phyloP scores from a whole-genome alignment of 805 yeast genomes.

The Candida vartiovaarae region DNA sequence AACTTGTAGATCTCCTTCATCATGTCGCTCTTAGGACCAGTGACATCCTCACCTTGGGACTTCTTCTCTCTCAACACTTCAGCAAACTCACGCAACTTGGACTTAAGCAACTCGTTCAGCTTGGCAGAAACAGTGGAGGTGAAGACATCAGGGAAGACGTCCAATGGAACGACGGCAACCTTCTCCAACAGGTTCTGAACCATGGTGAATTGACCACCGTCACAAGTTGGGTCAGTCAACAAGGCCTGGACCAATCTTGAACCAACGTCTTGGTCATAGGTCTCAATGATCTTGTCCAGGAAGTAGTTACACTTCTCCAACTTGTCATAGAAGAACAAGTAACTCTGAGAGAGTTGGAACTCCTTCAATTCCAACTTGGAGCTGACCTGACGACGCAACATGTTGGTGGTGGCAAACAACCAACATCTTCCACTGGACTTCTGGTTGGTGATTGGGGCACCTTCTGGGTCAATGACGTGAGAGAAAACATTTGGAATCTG shows the following conservation, averaged over 20 bases:
- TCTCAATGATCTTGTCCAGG: conserved; percentile 67
- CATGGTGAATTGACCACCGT: conserved; percentile 90
- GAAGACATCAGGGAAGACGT: conserved; percentile 62
- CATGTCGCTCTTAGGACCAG: conserved; percentile 37
- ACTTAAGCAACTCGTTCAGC: conserved; percentile 56
- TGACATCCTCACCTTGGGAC: conserved; percentile 9
- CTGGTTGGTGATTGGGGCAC: conserved; percentile 65
- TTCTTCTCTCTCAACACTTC: conserved; percentile 45
- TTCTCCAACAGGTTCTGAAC: conserved; percentile 67
- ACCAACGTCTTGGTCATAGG: conserved; percentile 57
- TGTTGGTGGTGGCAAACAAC: conserved; percentile 80
- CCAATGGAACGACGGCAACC: conserved; percentile 76
- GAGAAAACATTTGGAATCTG: conserved; percentile 19
- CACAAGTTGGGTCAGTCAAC: conserved; percentile 59
- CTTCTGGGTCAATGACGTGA: conserved; percentile 36
- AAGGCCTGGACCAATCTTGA: conserved; percentile 65
- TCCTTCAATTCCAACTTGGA: conserved; percentile 54
- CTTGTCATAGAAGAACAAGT: conserved; percentile 78
- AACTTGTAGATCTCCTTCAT: conserved; percentile 59
- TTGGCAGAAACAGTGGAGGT: conserved; percentile 40
- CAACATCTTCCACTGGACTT: conserved; percentile 78
- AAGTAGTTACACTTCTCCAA: conserved; percentile 79
- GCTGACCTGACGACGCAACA: conserved; percentile 58
- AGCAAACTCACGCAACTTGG: conserved; percentile 74
- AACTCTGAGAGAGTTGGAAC: conserved; percentile 73